Evolutionary conservation across 2,329 filamentous ascomycete genomes (phyloP).

Genomic region (Seiridium cupressi): DNA sequence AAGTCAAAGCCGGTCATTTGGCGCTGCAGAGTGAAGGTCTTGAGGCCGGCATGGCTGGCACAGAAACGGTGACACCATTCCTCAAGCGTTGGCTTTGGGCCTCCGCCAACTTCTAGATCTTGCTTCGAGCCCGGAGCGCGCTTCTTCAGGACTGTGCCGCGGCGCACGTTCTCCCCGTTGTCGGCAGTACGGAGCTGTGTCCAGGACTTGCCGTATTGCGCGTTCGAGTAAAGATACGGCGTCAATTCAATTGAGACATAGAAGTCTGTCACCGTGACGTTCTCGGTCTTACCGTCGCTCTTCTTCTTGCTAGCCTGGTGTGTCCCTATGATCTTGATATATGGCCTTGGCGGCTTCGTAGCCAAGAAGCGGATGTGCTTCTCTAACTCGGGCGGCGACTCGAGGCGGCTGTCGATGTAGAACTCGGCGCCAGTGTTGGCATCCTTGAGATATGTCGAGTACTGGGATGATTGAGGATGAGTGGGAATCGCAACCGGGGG

Average conservation of each 20-base stretch:
- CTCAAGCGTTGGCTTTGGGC: slow-evolving; percentile 36
- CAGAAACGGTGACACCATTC: slow-evolving; percentile 72
- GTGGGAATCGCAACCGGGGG: not conserved
- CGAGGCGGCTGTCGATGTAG: slow-evolving; percentile 45
- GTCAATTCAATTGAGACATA: slow-evolving; percentile 58
- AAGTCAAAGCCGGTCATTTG: slow-evolving; percentile 61
- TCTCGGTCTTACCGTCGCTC: slow-evolving; percentile 45
- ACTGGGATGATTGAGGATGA: not conserved
- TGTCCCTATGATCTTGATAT: slow-evolving; percentile 50
- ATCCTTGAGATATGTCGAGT: slow-evolving; percentile 22
- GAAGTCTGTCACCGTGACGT: slow-evolving; percentile 53
- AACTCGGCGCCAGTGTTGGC: slow-evolving; percentile 32
- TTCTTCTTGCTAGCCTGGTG: slow-evolving; percentile 44
- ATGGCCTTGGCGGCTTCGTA: slow-evolving; percentile 49
- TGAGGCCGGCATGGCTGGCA: slow-evolving; percentile 54
- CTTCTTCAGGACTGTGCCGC: slow-evolving; percentile 59
- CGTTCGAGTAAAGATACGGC: slow-evolving; percentile 51
- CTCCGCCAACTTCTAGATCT: slow-evolving; percentile 41
- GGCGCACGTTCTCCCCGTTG: slow-evolving; percentile 58
- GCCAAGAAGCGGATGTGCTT: slow-evolving; percentile 42
- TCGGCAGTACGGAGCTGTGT: slow-evolving; percentile 47
- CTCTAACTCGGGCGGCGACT: slow-evolving; percentile 42
- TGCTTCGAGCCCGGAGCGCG: slow-evolving; percentile 32
- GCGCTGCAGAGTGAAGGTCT: slow-evolving; percentile 52
- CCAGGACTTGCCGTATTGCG: slow-evolving; percentile 38